Percentiles rank a stretch among this genome's conserved stretches.
Conservation (phyloP, 176 grass and related monocot genomes). For the Aegilops speltoides region DNA sequence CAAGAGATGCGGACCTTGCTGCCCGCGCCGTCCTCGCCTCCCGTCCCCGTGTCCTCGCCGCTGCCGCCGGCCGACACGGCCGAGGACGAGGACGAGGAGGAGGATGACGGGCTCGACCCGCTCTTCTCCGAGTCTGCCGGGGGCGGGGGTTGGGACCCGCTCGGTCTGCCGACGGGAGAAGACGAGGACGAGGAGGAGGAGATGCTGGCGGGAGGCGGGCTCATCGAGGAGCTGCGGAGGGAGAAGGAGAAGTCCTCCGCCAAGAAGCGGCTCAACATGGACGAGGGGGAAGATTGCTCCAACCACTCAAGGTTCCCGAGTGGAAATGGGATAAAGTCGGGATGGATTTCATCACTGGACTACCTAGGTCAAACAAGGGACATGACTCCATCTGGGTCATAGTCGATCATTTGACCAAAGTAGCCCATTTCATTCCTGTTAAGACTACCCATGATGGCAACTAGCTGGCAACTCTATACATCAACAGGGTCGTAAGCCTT, state of each 20-base stretch:
- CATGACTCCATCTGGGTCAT: no score
- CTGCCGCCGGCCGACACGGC: slow-evolving; percentile 18
- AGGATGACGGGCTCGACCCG: slow-evolving; percentile 59
- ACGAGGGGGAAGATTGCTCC: slow-evolving; percentile 41
- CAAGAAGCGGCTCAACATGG: slow-evolving; percentile 80
- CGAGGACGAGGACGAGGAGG: not conserved
- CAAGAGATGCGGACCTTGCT: slow-evolving; percentile 15
- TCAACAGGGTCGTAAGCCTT: no score
- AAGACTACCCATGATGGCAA: no score
- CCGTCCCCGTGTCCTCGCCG: slow-evolving; percentile 10
- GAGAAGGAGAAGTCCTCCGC: slow-evolving; percentile 46
- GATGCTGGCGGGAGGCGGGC: slow-evolving; percentile 42
- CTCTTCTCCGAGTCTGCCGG: slow-evolving; percentile 38
- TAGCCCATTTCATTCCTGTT: no score
- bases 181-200: slow-evolving; percentile 34
- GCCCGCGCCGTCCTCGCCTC: not conserved
- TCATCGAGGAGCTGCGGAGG: slow-evolving; percentile 62
- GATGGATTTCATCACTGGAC: no score
- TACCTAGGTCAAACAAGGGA: no score
- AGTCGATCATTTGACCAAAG: no score
- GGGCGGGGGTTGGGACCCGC: slow-evolving; percentile 29
- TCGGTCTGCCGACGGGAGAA: slow-evolving; percentile 13
- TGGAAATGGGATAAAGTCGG: no score
- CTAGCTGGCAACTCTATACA: no score
- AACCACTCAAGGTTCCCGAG: no score